Conservation (phyloP, 1,284 basidiomycete species). For the Ceratobasidium theobromae region DNA sequence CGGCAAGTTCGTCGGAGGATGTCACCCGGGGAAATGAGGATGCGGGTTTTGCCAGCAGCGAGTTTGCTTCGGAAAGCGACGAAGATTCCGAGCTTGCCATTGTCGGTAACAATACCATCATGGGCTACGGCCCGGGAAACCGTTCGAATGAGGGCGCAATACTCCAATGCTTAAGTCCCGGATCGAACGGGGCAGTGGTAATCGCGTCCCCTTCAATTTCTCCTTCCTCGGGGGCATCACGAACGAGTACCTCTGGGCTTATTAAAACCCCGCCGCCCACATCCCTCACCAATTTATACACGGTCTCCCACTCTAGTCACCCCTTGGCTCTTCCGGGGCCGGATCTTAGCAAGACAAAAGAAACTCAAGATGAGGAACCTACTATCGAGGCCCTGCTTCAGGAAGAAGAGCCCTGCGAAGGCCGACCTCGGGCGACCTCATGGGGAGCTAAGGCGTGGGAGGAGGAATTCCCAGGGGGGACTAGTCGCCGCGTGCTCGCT, state of each 20-base stretch:
- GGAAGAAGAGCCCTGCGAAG: slow-evolving; percentile 1
- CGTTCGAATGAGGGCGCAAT: neutral
- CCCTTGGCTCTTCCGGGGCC: neutral
- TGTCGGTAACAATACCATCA: neutral
- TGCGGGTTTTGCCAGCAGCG: slow-evolving; percentile 11
- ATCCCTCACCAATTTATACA: neutral
- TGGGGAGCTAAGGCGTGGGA: slow-evolving; percentile 52
- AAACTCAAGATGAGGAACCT: slow-evolving; percentile 45
- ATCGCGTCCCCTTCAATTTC: slow-evolving; percentile 11
- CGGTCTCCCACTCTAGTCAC: neutral
- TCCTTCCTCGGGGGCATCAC: neutral
- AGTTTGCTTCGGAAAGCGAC: slow-evolving; percentile 28
- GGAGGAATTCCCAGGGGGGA: slow-evolving; percentile 37
- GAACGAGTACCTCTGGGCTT: neutral
- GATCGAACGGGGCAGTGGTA: neutral
- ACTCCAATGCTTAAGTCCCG: neutral
- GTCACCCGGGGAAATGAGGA: neutral
- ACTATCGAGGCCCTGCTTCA: slow-evolving; percentile 53
- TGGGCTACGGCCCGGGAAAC: neutral
- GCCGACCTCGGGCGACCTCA: slow-evolving; percentile 37
- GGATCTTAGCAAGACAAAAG: neutral
- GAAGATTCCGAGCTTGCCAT: slow-evolving; percentile 24
- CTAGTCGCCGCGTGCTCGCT: slow-evolving; percentile 25
- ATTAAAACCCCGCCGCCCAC: slow-evolving; percentile 11
- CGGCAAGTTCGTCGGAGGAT: neutral